These are phyloP conservation scores for Apiotrichum sp. DNA, from an alignment of 1,284 basidiomycete species.

Conservation along the genomic window DNA sequence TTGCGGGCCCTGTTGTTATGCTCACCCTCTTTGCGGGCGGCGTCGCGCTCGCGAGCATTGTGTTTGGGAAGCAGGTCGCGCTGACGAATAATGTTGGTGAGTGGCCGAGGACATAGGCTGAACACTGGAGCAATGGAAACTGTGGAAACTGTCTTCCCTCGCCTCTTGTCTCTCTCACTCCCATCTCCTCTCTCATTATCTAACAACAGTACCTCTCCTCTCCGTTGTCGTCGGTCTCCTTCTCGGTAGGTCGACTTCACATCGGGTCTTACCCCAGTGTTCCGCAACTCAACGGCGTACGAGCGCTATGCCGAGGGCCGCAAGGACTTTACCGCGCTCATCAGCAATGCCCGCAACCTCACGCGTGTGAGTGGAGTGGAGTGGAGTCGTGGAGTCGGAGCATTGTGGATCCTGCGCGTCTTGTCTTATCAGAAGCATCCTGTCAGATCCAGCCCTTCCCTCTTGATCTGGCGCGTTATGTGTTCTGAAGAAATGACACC, in stretches of 20 bases:
- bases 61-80: conserved; percentile 36
- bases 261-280: conserved; percentile 50
- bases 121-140: too few relatives aligned
- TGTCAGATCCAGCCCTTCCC: too few relatives aligned
- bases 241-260: conserved; percentile 17
- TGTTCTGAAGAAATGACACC: too few relatives aligned
- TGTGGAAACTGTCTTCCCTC: too few relatives aligned
- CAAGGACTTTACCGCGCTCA: conserved; percentile 59
- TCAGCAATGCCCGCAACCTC: conserved; percentile 56
- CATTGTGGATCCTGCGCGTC: too few relatives aligned
- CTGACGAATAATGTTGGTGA: conserved; percentile 44
- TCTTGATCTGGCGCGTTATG: too few relatives aligned
- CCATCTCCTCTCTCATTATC: not conserved
- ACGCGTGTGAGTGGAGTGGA: conserved; percentile 45
- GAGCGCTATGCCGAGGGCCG: conserved; percentile 55
- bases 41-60: conserved; percentile 38
- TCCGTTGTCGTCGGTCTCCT: conserved; percentile 72
- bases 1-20: conserved; percentile 62
- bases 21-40: conserved; percentile 65
- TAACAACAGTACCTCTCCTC: conserved; percentile 61
- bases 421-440: too few relatives aligned
- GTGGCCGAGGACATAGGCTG: conserved; percentile 8
- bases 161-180: too few relatives aligned
- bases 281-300: conserved; percentile 50
- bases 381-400: not conserved